Evolutionary conservation across 805 yeast genomes (phyloP).

Genomic region (Cyberlindnera nakhonratchasimensis): DNA sequence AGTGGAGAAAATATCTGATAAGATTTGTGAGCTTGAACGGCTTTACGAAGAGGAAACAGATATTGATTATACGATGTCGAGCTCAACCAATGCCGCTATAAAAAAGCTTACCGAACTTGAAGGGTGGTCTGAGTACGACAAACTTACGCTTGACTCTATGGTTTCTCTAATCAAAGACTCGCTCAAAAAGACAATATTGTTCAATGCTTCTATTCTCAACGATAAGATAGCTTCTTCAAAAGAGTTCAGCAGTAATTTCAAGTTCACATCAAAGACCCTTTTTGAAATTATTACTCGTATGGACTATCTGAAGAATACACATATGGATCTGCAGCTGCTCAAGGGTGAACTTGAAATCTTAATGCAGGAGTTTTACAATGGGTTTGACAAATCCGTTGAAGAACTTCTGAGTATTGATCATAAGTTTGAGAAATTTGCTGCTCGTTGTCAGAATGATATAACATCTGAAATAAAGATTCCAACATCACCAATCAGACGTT

Average conservation of each 20-base stretch:
- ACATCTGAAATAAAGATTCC: constrained; percentile 24
- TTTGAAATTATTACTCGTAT: constrained; percentile 11
- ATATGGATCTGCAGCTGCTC: constrained; percentile 11
- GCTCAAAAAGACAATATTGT: constrained; percentile 51
- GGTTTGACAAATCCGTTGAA: constrained; percentile 28
- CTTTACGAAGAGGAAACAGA: constrained; percentile 48
- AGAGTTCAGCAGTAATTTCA: constrained; percentile 25
- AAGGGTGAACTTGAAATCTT: constrained; percentile 20
- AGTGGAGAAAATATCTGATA: constrained; percentile 35
- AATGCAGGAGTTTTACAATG: constrained; percentile 20
- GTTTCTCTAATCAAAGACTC: constrained; percentile 43
- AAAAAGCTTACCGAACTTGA: constrained; percentile 49
- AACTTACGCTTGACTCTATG: constrained; percentile 38
- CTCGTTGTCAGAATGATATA: constrained; percentile 20
- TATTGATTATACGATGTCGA: constrained; percentile 47
- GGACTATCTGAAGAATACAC: constrained; percentile 12
- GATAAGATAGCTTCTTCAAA: constrained; percentile 42
- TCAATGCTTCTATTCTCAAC: constrained; percentile 51
- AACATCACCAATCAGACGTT: constrained; percentile 26
- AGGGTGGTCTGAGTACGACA: constrained; percentile 50
- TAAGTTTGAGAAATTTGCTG: constrained; percentile 35
- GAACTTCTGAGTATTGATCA: constrained; percentile 33
- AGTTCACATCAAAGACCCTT: constrained; percentile 12
- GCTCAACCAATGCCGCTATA: constrained; percentile 44
- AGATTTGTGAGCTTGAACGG: constrained; percentile 50